Conservation (phyloP, 192 early-diverging fungal genomes). For the Entomortierella beljakovae region DNA sequence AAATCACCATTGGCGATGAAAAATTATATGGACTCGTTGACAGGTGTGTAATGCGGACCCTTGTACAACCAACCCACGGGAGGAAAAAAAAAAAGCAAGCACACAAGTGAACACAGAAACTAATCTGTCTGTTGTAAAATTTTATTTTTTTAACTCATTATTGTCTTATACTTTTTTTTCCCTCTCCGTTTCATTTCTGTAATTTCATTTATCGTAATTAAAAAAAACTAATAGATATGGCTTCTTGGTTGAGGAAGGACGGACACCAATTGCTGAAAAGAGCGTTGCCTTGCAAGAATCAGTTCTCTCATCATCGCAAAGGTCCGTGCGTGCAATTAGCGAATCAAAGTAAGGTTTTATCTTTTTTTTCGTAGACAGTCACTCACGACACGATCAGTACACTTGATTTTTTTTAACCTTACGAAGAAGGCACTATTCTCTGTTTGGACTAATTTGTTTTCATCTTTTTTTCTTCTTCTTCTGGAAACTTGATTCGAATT, state of each 20-base stretch:
- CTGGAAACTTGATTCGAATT: too few species aligned
- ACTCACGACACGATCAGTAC: too few species aligned
- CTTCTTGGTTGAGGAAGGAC: constrained; percentile 48
- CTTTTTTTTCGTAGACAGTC: constrained; percentile 37
- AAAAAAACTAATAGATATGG: constrained; percentile 38
- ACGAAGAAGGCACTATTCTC: neutral
- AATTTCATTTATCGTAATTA: too few species aligned
- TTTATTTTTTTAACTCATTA: neutral
- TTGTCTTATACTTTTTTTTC: neutral
- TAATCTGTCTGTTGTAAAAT: too few species aligned
- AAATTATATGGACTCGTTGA: constrained; percentile 44
- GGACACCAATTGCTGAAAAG: constrained; percentile 43
- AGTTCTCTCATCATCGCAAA: constrained; percentile 18
- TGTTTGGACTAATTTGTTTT: too few species aligned
- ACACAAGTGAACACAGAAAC: too few species aligned
- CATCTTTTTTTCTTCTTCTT: neutral
- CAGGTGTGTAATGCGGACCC: constrained; percentile 11
- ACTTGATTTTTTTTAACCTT: neutral
- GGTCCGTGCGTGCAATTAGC: constrained; percentile 9
- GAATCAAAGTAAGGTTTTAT: constrained; percentile 31
- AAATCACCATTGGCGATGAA: constrained; percentile 22
- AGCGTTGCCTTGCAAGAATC: constrained; percentile 7
- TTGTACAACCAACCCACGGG: neutral
- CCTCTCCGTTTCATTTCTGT: neutral
- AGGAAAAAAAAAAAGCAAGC: too few species aligned